Evolutionary conservation across 805 yeast species (phyloP).

Genomic region (Naumovozyma castellii): DNA sequence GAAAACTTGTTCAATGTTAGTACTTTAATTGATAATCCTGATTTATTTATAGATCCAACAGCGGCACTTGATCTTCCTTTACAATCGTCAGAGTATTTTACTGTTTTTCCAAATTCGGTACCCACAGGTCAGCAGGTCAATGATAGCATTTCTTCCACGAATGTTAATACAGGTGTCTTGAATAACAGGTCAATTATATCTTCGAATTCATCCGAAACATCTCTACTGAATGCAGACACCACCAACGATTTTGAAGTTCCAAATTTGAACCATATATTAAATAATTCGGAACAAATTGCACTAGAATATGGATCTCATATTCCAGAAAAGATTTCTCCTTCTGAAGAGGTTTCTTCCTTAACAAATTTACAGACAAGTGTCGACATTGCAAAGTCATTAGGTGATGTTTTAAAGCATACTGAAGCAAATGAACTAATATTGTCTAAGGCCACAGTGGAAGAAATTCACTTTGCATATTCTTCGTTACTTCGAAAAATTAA

Average conservation of each 20-base stretch:
- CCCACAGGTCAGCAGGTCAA: neutral
- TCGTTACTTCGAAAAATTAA: slow-evolving; percentile 19
- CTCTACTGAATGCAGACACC: neutral
- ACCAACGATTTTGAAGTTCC: slow-evolving; percentile 11
- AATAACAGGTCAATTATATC: neutral
- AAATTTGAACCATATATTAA: slow-evolving; percentile 11
- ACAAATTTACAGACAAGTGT: slow-evolving; percentile 18
- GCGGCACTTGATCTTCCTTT: slow-evolving; percentile 14
- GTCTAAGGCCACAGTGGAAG: slow-evolving; percentile 22
- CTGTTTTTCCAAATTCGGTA: slow-evolving; percentile 10
- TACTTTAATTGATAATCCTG: slow-evolving; percentile 25
- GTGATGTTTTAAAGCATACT: slow-evolving; percentile 22
- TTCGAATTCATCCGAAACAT: neutral
- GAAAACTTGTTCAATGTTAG: slow-evolving; percentile 17
- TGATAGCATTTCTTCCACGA: neutral
- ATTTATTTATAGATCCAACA: slow-evolving; percentile 14
- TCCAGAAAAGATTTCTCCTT: neutral
- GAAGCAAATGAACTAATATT: slow-evolving; percentile 23
- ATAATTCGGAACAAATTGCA: neutral
- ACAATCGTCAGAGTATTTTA: slow-evolving; percentile 18
- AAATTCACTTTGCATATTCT: slow-evolving; percentile 19
- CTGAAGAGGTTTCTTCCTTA: neutral
- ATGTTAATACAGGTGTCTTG: neutral
- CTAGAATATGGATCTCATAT: slow-evolving; percentile 3
- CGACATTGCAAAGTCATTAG: slow-evolving; percentile 26